These are phyloP conservation scores for Cordyceps sp. DNA, from an alignment of 2,329 filamentous ascomycete genomes.

Conservation along the genomic window DNA sequence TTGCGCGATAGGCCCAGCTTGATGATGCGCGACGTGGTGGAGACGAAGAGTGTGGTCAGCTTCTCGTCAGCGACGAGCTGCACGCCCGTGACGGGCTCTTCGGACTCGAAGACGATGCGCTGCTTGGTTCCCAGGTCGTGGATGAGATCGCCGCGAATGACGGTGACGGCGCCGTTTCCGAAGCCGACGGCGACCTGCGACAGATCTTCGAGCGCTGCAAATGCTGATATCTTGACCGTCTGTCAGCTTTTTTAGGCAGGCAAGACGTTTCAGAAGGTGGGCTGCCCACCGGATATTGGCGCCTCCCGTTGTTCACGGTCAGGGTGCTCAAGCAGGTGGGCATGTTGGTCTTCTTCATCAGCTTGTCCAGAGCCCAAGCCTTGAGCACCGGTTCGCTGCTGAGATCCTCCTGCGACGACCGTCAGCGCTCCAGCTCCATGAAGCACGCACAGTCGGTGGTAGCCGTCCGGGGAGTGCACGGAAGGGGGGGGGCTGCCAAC, in stretches of 20 bases:
- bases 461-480: too few species aligned
- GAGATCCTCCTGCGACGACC: constrained; percentile 53
- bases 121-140: constrained; percentile 92
- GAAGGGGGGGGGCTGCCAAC: constrained; percentile 26
- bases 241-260: too few species aligned
- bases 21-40: constrained; percentile 75
- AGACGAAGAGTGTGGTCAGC: constrained; percentile 71
- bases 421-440: not conserved
- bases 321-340: constrained; percentile 80
- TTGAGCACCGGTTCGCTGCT: constrained; percentile 78
- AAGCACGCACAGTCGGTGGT: not conserved
- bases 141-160: constrained; percentile 85
- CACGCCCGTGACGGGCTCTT: constrained; percentile 88
- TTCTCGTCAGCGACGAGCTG: constrained; percentile 49
- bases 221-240: constrained; percentile 55
- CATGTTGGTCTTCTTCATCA: constrained; percentile 81
- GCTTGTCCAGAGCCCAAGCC: constrained; percentile 93
- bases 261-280: too few species aligned
- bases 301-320: constrained; percentile 73
- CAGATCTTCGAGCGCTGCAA: constrained; percentile 73
- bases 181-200: constrained; percentile 92
- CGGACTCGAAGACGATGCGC: constrained; percentile 86
- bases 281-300: constrained; percentile 77
- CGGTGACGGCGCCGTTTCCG: constrained; percentile 83
- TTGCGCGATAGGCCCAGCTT: constrained; percentile 76